A percentile compares a stretch with the other conserved stretches of the same genome.
Evolutionary conservation across 108 stramenopile species (phyloP).

Genomic region (Phaeodactylum tricornutum): DNA sequence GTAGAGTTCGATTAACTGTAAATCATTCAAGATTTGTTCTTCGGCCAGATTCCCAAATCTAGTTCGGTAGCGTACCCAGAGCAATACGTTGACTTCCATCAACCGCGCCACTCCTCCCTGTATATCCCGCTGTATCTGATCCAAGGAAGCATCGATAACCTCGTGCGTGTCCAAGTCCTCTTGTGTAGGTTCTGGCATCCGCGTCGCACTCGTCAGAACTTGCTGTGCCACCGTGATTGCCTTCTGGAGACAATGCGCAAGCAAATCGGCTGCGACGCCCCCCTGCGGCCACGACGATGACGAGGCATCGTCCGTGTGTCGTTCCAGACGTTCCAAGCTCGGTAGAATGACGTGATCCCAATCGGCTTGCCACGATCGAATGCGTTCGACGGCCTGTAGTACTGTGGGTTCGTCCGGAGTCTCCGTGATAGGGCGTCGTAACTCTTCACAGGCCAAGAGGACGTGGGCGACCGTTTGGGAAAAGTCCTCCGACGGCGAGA

Average conservation of each 20-base stretch:
- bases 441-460: conserved; percentile 33
- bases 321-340: conserved; percentile 2
- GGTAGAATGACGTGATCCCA: not conserved
- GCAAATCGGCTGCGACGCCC: conserved; percentile 17
- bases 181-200: not conserved
- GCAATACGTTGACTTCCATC: conserved; percentile 44
- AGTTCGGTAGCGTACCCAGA: conserved; percentile 18
- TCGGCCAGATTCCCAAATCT: conserved; percentile 7
- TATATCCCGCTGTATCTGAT: conserved; percentile 10
- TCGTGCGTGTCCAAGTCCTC: too few relatives aligned
- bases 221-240: conserved; percentile 9
- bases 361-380: too few relatives aligned
- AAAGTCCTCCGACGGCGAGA: conserved; percentile 14
- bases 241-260: conserved; percentile 19
- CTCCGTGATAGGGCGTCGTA: conserved; percentile 11
- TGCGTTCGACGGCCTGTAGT: not conserved
- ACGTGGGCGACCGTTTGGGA: conserved; percentile 21
- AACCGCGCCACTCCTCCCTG: conserved; percentile 51
- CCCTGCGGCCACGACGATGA: too few relatives aligned
- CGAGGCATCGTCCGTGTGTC: conserved; percentile 6
- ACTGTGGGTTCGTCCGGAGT: not conserved
- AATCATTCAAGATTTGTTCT: conserved; percentile 6
- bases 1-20: conserved; percentile 34
- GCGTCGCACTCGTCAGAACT: conserved; percentile 6
- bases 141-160: conserved; percentile 1